These are phyloP conservation scores for Psidium guajava DNA, from an alignment of 345 rosid genomes.

Conservation along the genomic window DNA sequence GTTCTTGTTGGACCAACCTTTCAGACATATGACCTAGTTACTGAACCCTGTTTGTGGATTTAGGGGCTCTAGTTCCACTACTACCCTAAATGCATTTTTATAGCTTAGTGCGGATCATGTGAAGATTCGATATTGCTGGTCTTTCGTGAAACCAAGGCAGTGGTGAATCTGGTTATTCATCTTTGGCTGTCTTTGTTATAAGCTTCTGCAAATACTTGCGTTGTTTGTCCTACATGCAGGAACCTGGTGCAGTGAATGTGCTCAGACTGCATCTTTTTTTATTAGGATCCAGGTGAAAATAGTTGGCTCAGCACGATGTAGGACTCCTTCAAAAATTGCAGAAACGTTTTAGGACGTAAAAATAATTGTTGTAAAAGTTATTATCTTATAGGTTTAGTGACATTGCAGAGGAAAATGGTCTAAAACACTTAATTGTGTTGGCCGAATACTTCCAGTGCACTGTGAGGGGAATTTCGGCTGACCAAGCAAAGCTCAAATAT, in stretches of 20 bases:
- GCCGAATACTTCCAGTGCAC: neutral
- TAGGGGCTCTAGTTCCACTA: neutral
- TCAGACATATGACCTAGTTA: neutral
- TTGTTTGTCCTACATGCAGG: neutral
- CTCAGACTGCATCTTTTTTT: neutral
- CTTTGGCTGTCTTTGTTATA: neutral
- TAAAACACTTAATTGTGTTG: neutral
- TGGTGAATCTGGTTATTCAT: neutral
- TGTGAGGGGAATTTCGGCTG: neutral
- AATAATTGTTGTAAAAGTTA: neutral
- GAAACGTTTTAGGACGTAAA: neutral
- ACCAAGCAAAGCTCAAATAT: neutral
- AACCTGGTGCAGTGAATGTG: neutral
- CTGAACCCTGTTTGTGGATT: neutral
- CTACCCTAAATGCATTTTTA: neutral
- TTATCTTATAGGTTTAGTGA: neutral
- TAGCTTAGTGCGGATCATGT: neutral
- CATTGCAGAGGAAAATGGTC: neutral
- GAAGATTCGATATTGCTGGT: neutral
- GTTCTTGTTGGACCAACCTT: neutral
- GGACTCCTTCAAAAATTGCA: neutral
- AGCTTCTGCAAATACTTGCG: neutral
- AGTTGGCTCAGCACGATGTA: neutral
- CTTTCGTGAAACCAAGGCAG: neutral
- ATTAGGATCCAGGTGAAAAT: neutral